Evolutionary conservation across 2,329 filamentous ascomycete genomes (phyloP).

Genomic region (Mariannaea elegans): DNA sequence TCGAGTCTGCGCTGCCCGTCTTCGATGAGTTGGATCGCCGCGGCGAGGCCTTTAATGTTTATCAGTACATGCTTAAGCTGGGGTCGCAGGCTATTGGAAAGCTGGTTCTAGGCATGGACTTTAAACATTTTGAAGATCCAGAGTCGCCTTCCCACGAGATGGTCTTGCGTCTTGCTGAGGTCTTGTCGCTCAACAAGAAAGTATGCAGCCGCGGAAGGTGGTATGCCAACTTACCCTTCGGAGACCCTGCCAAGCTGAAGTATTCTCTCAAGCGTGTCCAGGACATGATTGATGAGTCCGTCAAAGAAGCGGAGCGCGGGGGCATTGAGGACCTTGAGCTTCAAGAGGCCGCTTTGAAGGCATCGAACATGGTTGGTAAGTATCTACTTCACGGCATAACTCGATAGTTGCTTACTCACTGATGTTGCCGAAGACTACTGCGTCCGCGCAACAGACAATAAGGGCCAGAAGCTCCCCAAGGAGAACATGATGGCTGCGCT

Average conservation of each 20-base stretch:
- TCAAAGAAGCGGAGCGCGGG: conserved; percentile 42
- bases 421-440: conserved; percentile 58
- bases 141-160: conserved; percentile 62
- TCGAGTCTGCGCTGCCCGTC: conserved; percentile 59
- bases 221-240: conserved; percentile 66
- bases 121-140: conserved; percentile 52
- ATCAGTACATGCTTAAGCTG: conserved; percentile 60
- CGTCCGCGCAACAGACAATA: conserved; percentile 60
- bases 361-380: conserved; percentile 48
- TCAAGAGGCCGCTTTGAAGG: conserved; percentile 59
- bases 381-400: not conserved
- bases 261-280: conserved; percentile 38
- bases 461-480: conserved; percentile 62
- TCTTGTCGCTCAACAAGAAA: conserved; percentile 67
- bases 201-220: conserved; percentile 62
- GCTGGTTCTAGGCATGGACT: conserved; percentile 55
- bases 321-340: conserved; percentile 51
- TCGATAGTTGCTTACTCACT: conserved; percentile 23
- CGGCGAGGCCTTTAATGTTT: conserved; percentile 58
- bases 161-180: conserved; percentile 58
- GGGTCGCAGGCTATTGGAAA: conserved; percentile 56
- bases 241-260: conserved; percentile 57
- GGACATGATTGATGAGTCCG: conserved; percentile 49
- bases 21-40: conserved; percentile 61
- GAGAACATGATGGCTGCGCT: conserved; percentile 44